Evolutionary conservation across 2,329 filamentous ascomycete genomes (phyloP).

Genomic region (Ophiostoma sp.): DNA sequence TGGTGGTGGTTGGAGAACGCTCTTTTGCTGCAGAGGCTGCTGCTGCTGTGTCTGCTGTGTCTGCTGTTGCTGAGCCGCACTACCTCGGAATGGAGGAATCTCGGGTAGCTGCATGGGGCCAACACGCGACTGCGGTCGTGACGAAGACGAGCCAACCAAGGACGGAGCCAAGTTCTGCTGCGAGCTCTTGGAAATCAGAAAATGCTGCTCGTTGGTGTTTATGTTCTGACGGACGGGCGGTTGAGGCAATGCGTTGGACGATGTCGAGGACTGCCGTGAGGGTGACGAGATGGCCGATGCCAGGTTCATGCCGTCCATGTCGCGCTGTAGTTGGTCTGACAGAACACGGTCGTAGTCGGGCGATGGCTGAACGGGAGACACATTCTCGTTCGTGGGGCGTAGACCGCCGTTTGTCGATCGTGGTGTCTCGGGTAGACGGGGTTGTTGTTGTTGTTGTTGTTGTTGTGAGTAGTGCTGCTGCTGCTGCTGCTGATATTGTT

Average conservation of each 20-base stretch:
- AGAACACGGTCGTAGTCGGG: constrained; percentile 62
- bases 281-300: constrained; percentile 37
- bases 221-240: constrained; percentile 12
- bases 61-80: constrained; percentile 29
- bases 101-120: constrained; percentile 51
- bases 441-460: constrained; percentile 25
- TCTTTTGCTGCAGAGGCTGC: constrained; percentile 28
- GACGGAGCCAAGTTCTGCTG: constrained; percentile 37
- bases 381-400: constrained; percentile 48
- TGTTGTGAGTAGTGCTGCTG: neutral
- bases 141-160: neutral
- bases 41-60: constrained; percentile 35
- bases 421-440: constrained; percentile 29
- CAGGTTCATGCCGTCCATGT: constrained; percentile 60
- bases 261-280: neutral
- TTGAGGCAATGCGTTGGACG: constrained; percentile 24
- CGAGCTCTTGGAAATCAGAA: constrained; percentile 37
- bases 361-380: constrained; percentile 49
- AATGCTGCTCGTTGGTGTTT: constrained; percentile 30
- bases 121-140: constrained; percentile 43
- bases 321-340: constrained; percentile 63
- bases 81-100: constrained; percentile 56
- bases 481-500: constrained; percentile 28
- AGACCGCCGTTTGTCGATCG: constrained; percentile 33
- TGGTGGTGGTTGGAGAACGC: constrained; percentile 20